Base-by-base conservation (phyloP, 441 rosid species). In the Brassica balearica region DNA sequence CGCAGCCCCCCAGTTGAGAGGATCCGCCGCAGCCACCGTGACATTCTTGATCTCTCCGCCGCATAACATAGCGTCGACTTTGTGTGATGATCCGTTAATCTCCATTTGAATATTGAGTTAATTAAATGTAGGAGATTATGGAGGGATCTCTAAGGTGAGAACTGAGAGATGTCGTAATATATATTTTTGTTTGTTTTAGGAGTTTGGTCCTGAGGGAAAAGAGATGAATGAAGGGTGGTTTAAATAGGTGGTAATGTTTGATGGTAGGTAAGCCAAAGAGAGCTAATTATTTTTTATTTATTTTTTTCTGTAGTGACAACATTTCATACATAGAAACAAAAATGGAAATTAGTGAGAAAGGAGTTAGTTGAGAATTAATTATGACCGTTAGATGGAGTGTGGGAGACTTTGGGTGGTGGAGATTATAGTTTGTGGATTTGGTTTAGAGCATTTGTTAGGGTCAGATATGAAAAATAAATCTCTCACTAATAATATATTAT, bases 1-100 rank as follows among this genome's bases (percentile, higher is more conserved):
- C 12, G 88, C 86, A 17, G 74, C 72, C 0, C 88, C 94, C 97
- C 95, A 92, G 79, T 80, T 88, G 75, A 90, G 72, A 0, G 92
- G 91, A 80, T 92, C 92, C 5, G 59, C 60, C 14, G 2, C 10
- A 1, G 17, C 17, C 38, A 22, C 12, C 46, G 65, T 83, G 77
- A 32, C 82, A 20, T 19, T 83, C 78, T 68, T 67, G 53, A 32
- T 82, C 76, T 72, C 80, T 70, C 15, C 80, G 23, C 73, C 74
- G 56, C 84, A 82, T 82, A 51, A 70, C 78, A 60, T 73, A n/a
- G 48, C 79, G 10, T 74, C 87, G 4, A 83, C 10, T 8, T 53
- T 78, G 82, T 83, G 82, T 80, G 38, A 67, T 83, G 25, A 60
- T 59, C 61, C 68, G n/a, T 36, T 48, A 20, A 71, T 17, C 71